Evolutionary conservation across 192 early-diverging fungal genomes (phyloP), one percentile per base, ranked within the genome.

Genomic region (Gamsiella multidivaricata): DNA sequence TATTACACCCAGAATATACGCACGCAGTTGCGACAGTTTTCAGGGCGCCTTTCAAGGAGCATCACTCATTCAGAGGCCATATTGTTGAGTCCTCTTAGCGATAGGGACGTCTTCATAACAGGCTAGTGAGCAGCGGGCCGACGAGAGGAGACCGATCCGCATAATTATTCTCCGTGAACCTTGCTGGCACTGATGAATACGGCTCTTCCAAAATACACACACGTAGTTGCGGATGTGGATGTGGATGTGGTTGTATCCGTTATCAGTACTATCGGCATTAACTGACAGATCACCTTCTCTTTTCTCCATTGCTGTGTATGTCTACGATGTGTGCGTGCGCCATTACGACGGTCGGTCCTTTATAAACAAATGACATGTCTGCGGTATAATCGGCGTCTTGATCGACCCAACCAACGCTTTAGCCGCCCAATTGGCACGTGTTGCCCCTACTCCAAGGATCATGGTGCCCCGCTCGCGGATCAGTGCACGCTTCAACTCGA

Each of bases 401-500:
- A 61, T 50, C 28, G 34, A 31, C 5, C 59, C 29, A 20, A 23
- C 22, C 49, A 61, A 54, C 28, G 29, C 20, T 54, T 18, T 47
- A 78, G 74, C 61, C 47, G 66, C 74, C 23, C 58, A 68, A 53
- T 17, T 63, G 74, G 74, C 66, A 68, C 74, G 74, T 59, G 61
- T 53, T 52, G 60, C 73, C 37, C 25, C 59, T 18, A 32, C 54
- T 14, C 74, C 65, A 55, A 66, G 65, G 46, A 52, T 60, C 37
- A 47, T 68, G 22, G 22, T 41, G 25, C 66, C 74, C 28, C 65
- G 74, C 20, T 11, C 56, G 2, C 42, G 37, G 50, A 55, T 61
- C 41, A 14, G 32, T 17, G 36, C 59, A 22, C 65, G 74, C 17
- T 78, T 78, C 59, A 68, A 63, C 55, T 78, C 74, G 32, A 69